phyloP scores from a whole-genome alignment of 2,329 filamentous ascomycete species.

The Pseudogymnoascus sp. region DNA sequence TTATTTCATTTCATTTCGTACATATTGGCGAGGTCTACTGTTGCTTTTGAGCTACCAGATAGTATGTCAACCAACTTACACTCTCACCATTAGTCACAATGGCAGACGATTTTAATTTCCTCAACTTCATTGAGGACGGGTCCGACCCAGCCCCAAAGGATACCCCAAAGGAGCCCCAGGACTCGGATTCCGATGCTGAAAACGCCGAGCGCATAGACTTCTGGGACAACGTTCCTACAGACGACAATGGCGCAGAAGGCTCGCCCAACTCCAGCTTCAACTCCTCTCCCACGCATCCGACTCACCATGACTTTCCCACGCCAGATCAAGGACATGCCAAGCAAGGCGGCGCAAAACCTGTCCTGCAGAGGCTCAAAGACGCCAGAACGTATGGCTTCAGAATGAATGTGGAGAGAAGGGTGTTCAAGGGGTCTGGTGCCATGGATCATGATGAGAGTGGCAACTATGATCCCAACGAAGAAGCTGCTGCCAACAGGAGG shows the following conservation, averaged over 20 bases:
- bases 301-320: neutral
- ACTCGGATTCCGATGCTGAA: neutral
- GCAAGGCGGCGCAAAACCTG: neutral
- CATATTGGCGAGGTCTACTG: neutral
- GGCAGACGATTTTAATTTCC: neutral
- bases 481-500: neutral
- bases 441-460: conserved; percentile 7
- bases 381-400: neutral
- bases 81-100: neutral
- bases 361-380: neutral
- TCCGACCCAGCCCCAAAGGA: neutral
- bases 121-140: neutral
- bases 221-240: neutral
- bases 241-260: neutral
- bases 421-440: neutral
- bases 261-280: neutral
- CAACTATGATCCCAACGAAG: conserved; percentile 2
- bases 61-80: neutral
- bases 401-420: neutral
- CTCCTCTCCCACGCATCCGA: neutral
- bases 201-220: neutral
- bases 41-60: neutral
- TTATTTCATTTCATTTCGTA: neutral
- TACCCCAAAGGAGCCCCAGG: neutral
- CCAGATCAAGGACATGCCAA: neutral